Percentiles rank a stretch among this genome's conserved stretches.
Evolutionary conservation across 2,329 filamentous ascomycete species (phyloP).

Genomic region (Aspergillus sp.): DNA sequence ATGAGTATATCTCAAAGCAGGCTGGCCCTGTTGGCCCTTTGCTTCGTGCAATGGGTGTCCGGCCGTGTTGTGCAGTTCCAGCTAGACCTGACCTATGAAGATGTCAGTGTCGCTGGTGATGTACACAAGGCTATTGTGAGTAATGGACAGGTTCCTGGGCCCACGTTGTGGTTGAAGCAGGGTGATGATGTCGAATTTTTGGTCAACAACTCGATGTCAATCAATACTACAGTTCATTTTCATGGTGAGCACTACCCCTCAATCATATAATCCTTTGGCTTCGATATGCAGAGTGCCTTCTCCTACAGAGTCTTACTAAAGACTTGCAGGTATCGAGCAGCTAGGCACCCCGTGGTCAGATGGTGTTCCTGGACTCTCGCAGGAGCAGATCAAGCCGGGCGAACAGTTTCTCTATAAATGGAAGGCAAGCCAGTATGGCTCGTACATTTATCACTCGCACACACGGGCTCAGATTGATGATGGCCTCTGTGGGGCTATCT

Average conservation of each 20-base stretch:
- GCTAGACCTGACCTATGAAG: conserved; percentile 28
- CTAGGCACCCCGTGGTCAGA: conserved; percentile 61
- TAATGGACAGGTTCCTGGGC: conserved; percentile 35
- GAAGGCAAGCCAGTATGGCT: conserved; percentile 59
- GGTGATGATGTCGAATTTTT: conserved; percentile 33
- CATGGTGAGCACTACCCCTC: conserved; percentile 24
- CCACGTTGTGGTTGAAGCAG: conserved; percentile 28
- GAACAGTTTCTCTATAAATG: conserved; percentile 56
- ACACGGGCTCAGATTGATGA: conserved; percentile 59
- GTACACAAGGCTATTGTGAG: conserved; percentile 28
- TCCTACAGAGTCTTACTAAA: conserved; percentile 3
- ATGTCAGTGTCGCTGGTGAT: conserved; percentile 27
- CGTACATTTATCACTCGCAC: conserved; percentile 65
- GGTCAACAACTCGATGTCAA: conserved; percentile 32
- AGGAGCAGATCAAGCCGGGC: conserved; percentile 54
- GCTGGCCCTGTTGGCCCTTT: conserved; percentile 11
- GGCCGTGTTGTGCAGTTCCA: conserved; percentile 13
- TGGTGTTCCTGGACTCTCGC: conserved; percentile 60
- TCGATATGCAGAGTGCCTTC: not conserved
- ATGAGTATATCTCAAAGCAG: conserved; percentile 6
- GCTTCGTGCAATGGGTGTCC: conserved; percentile 13
- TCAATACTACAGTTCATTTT: conserved; percentile 34
- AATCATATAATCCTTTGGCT: not conserved
- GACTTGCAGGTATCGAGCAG: conserved; percentile 38
- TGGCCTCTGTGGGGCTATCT: conserved; percentile 60